Evolutionary conservation across 1,284 basidiomycete genomes (phyloP), one percentile per base, ranked within the genome.

Genomic region (Tilletia horrida): DNA sequence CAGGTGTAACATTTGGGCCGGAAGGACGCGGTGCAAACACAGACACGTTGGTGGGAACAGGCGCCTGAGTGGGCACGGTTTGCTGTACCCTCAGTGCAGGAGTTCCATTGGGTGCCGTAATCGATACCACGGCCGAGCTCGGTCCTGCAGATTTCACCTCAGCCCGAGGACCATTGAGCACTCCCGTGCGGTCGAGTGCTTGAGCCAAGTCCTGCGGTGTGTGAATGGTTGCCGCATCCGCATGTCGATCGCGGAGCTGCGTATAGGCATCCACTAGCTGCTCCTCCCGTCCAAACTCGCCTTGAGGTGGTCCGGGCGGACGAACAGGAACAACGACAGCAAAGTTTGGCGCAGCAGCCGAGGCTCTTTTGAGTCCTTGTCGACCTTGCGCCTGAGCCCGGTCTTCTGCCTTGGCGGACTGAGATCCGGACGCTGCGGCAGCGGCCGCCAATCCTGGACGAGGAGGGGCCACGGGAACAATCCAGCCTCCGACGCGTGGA

Each of bases 221-320:
- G 2, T 29, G 55, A 16, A 59, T 35, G 1, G 55, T 59, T 9
- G 29, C 55, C 11, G 16, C 27, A 40, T 59, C 55, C 13, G 55
- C 29, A 40, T 59, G 27, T 27, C n/a, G 27, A 40, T 59, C 55
- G 25, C 55, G 25, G 3, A 59, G 55, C 16, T 40, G 55, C 29
- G 27, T 16, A 21, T 35, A 59, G 13, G 55, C 55, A 59, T 59
- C 55, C 18, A 18, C 31, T 9, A 59, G 55, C 29, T 31, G 29
- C 29, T 35, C 55, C n/a, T 59, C 55, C 29, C 29, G 55, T 40
- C 55, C 55, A 40, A 59, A 59, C 16, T 59, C 55, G 1, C 55
- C 55, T n/a, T 59, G 29, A 18, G 29, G 55, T 14, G 55, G 55
- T 3, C 13, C 29, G 7, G 55, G 11, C 4, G 35, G 35, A 11